These are phyloP conservation scores for Podospora pseudocomata DNA, from an alignment of 495 filamentous ascomycete species.

Conservation along the genomic window DNA sequence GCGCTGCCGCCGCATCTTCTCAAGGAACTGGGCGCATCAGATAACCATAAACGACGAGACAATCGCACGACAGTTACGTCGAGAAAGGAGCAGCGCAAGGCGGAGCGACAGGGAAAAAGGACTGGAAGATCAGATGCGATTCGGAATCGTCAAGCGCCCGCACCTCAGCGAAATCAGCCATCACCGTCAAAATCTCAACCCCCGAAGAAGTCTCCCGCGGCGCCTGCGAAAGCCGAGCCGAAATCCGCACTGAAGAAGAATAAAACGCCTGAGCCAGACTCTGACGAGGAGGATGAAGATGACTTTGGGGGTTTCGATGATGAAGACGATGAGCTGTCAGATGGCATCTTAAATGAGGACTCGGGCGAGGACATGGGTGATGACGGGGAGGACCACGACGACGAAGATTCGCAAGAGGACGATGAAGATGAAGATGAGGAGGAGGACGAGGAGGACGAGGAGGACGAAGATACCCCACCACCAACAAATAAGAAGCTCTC, in stretches of 20 bases:
- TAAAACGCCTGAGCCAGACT: slow-evolving; percentile 13
- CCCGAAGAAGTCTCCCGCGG: slow-evolving; percentile 8
- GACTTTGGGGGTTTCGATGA: slow-evolving; percentile 27
- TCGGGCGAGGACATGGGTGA: slow-evolving; percentile 30
- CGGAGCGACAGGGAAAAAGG: slow-evolving; percentile 43
- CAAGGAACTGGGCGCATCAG: slow-evolving; percentile 28
- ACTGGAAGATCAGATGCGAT: slow-evolving; percentile 19
- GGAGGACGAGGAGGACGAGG: slow-evolving; percentile 24
- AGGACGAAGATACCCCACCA: slow-evolving; percentile 23
- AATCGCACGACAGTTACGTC: slow-evolving; percentile 17
- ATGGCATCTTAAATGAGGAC: slow-evolving; percentile 28
- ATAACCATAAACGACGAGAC: slow-evolving; percentile 5
- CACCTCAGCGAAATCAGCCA: slow-evolving; percentile 9
- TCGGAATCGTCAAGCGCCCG: slow-evolving; percentile 9
- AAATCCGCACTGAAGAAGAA: slow-evolving; percentile 20
- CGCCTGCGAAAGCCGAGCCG: slow-evolving; percentile 7
- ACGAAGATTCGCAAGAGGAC: slow-evolving; percentile 35
- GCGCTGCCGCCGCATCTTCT: slow-evolving; percentile 26
- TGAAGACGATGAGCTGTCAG: slow-evolving; percentile 20
- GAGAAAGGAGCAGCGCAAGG: slow-evolving; percentile 50
- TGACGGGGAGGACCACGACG: slow-evolving; percentile 25
- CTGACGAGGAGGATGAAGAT: slow-evolving; percentile 13
- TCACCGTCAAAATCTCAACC: not conserved
- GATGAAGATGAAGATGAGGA: slow-evolving; percentile 25
- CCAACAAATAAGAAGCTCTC: slow-evolving; percentile 41